Evolutionary conservation across 2,329 filamentous ascomycete species (phyloP), one percentile per base, ranked within the genome.

Genomic region (Teratosphaeria viscida): DNA sequence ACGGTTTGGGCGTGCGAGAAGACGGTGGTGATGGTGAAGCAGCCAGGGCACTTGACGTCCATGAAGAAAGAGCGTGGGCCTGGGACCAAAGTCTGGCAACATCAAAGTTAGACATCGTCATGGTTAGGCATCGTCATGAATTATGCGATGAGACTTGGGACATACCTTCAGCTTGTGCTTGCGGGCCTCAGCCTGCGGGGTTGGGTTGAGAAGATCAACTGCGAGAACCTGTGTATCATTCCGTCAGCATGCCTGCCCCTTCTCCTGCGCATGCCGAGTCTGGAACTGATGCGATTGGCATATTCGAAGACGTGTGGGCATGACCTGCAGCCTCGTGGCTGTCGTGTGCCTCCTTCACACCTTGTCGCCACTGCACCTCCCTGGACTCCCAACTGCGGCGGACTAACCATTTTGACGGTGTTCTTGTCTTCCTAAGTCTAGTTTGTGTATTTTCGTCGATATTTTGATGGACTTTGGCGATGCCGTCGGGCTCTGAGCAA

Each of bases 121-220:
- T n/a, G 19, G 16, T 52, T 32, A 53, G 52, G 59, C 34, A 63
- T 37, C 57, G 43, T 26, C 53, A 2, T 39, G 35, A 5, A 11
- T 35, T 54, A 39, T 11, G 11, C 16, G 52, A 39, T 53, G 10
- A 39, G 61, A 59, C 29, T 32, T 57, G 56, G 26, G 61, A 66
- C 81, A 71, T 90, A 96, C 91, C 91, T 99, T 99, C 80, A 99
- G 90, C 90, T 99, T 99, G 90, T 99, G 94, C 89, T 97, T 97
- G 84, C 91, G 90, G 77, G 91, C 91, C 89, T 99, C 94, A 80
- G 92, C 87, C 81, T 90, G 90, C 81, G 92, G 89, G 78, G 89
- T 89, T 77, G 94, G 94, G 90, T 99, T 97, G 82, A 99, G 88
- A 76, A 99, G 92, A 86, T 99, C 94, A 85, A 97, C 90, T 81